Evolutionary conservation across 257 asterid genomes (phyloP), one percentile per base, ranked within the genome.

Genomic region (Anisodus tanguticus): DNA sequence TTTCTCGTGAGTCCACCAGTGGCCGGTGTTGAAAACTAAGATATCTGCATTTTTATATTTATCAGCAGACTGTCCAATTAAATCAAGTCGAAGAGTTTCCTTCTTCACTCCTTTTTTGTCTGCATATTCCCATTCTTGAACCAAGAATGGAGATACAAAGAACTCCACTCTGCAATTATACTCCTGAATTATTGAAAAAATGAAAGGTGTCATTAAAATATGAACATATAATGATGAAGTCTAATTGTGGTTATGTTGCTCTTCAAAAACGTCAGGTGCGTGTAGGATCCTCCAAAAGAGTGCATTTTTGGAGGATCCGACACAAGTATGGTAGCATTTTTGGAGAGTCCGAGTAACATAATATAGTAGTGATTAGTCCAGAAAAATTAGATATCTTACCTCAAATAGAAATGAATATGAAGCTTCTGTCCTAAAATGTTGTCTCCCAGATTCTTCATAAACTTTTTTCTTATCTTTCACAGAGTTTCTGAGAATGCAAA

Each of bases 1-100:
- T 86, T 91, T 93, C 86, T 90, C 95, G 67, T 93, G 97, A 47
- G 97, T 93, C 97, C 97, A 93, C 97, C 97, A 93, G 81, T 93
- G 95, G 37, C 96, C 97, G 0, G 97, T 92, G 91, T 93, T 93
- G 89, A 93, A 93, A 64, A 90, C 84, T 43, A 93, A 85, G 84
- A 93, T 80, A 81, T 92, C 97, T 13, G 97, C 95, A 85, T 82
- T 87, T 69, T 88, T 91, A 84, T 88, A 91, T 67, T 85, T 80
- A 17, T 83, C 88, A 11, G 90, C 88, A 51, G 91, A 67, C 62
- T 85, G 86, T 59, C 89, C 96, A 12, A 92, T 82, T 4, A 89
- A 83, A 84, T 93, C 97, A n/a, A 93, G 92, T 19, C 97, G 81
- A 59, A 93, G 95, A 3, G 95, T 91, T 88, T 92, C 96, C 89